phyloP scores from a whole-genome alignment of 805 yeast species.

The Candida hispaniensis region DNA sequence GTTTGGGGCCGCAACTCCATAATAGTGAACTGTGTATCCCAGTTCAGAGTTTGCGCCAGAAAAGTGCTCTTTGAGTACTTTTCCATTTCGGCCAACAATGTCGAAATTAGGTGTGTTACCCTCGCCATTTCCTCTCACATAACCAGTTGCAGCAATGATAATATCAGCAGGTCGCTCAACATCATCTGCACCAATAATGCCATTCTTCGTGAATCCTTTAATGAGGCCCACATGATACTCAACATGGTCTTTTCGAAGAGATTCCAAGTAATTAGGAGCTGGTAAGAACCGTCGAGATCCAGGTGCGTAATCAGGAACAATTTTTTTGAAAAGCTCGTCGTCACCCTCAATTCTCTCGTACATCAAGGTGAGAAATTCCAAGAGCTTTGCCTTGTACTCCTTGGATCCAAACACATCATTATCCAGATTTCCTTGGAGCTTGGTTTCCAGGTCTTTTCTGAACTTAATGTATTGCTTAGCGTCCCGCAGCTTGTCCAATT shows the following conservation, averaged over 20 bases:
- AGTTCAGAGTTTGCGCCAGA: constrained; percentile 15
- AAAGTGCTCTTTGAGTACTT: constrained; percentile 14
- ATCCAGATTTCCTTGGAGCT: constrained; percentile 14
- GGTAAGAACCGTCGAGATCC: constrained; percentile 24
- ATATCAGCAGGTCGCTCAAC: constrained; percentile 13
- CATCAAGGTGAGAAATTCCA: constrained; percentile 9
- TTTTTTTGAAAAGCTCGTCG: constrained; percentile 17
- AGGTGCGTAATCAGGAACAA: constrained; percentile 20
- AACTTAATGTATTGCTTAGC: constrained; percentile 20
- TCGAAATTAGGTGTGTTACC: constrained; percentile 11
- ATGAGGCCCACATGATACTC: constrained; percentile 18
- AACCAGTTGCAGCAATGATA: constrained; percentile 18
- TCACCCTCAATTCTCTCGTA: constrained; percentile 16
- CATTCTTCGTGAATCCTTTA: constrained; percentile 18
- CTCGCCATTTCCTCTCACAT: constrained; percentile 15
- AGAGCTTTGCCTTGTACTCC: constrained; percentile 8
- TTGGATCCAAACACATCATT: constrained; percentile 10
- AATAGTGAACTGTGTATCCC: constrained; percentile 17
- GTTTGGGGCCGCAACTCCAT: constrained; percentile 19
- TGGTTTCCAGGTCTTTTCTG: constrained; percentile 22
- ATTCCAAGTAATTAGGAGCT: constrained; percentile 22
- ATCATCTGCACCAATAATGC: constrained; percentile 19
- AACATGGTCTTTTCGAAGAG: constrained; percentile 20
- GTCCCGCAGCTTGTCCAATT: constrained; percentile 18
- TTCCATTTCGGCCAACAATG: constrained; percentile 16